These are phyloP conservation scores for Candida michaelii DNA, from an alignment of 805 yeast genomes.

Conservation along the genomic window DNA sequence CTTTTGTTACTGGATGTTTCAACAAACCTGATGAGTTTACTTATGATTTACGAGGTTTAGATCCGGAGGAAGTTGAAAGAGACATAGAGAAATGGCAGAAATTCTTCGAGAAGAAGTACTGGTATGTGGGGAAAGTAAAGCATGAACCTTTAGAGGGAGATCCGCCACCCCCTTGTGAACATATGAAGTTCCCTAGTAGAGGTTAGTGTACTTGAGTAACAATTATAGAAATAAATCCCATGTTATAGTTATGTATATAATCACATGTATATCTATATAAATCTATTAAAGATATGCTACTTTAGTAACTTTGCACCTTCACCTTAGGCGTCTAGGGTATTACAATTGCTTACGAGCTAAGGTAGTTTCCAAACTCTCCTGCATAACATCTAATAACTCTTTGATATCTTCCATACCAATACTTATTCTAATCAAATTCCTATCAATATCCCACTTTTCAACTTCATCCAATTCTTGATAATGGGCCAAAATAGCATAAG, in stretches of 20 bases:
- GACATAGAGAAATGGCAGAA: conserved; percentile 53
- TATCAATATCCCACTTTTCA: conserved; percentile 79
- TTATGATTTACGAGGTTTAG: conserved; percentile 64
- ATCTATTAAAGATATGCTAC: no score
- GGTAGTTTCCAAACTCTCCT: conserved; percentile 45
- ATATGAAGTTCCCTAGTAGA: conserved; percentile 22
- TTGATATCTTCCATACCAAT: conserved; percentile 78
- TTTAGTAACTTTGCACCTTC: no score
- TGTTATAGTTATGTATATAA: no score
- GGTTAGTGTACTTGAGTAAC: no score
- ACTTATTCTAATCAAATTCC: conserved; percentile 74
- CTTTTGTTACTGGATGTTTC: conserved; percentile 71
- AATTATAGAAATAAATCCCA: no score
- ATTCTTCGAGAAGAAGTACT: conserved; percentile 52
- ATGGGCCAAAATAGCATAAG: conserved; percentile 86
- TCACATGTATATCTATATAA: no score
- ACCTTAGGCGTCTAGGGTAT: no score
- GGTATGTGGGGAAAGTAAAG: conserved; percentile 59
- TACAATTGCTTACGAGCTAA: background rate
- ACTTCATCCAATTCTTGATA: conserved; percentile 78
- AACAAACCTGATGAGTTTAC: conserved; percentile 54
- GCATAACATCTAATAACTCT: conserved; percentile 51
- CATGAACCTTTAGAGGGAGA: conserved; percentile 47
- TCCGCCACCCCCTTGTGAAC: conserved; percentile 51
- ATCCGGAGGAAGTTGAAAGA: conserved; percentile 33